phyloP scores from a whole-genome alignment of 306 rosid species.

The Vigna radiata region DNA sequence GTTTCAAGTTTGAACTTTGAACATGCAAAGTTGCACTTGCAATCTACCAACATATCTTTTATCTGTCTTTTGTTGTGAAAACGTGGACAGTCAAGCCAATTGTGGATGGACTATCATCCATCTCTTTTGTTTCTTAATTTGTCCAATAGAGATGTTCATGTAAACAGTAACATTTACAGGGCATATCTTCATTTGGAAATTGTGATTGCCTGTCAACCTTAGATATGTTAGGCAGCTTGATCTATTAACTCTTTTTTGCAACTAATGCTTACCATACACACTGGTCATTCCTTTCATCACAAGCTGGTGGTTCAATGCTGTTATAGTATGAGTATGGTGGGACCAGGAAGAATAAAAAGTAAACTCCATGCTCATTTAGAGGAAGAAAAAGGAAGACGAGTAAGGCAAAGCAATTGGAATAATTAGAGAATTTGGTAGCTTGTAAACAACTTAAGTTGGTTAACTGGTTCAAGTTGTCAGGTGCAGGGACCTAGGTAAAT shows the following conservation, averaged over 20 bases:
- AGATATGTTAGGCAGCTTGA: conserved; percentile 17
- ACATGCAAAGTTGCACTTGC: conserved; percentile 17
- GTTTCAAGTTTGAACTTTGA: conserved; percentile 13
- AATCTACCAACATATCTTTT: conserved; percentile 2
- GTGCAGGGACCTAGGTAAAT: neutral
- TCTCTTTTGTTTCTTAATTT: conserved; percentile 16
- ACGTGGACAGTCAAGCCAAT: conserved; percentile 6
- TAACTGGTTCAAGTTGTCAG: neutral
- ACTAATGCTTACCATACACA: conserved; percentile 5
- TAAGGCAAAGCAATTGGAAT: conserved; percentile 1
- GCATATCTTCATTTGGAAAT: conserved; percentile 26
- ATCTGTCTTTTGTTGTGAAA: conserved; percentile 20
- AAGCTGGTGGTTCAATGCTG: neutral
- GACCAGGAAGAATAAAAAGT: neutral
- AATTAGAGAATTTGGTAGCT: neutral
- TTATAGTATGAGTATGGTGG: neutral
- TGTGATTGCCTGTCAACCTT: conserved; percentile 28
- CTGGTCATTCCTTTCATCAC: neutral
- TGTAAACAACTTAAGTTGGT: neutral
- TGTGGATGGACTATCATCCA: conserved; percentile 32
- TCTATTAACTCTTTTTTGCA: conserved; percentile 10
- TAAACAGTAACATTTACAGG: neutral
- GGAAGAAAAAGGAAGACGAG: neutral
- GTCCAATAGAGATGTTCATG: conserved; percentile 6
- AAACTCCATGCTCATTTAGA: neutral